A percentile compares a stretch with the other conserved stretches of the same genome.
These are phyloP conservation scores for Pinus taeda DNA, from an alignment of 75 land plant species.

Conservation along the genomic window DNA sequence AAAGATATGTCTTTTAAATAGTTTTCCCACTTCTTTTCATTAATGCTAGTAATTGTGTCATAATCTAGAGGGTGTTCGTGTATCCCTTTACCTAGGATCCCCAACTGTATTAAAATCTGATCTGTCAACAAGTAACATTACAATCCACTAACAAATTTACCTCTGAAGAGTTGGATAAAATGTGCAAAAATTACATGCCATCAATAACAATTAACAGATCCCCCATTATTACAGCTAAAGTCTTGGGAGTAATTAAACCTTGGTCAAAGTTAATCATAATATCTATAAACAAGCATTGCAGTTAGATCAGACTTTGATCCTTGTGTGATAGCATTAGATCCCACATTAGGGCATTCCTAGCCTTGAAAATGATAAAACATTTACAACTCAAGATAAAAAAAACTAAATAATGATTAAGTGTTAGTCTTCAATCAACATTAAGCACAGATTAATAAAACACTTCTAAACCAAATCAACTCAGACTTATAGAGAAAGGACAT, in stretches of 20 bases:
- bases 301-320: neutral
- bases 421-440: neutral
- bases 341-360: neutral
- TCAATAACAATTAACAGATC: neutral
- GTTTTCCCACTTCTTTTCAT: neutral
- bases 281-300: neutral
- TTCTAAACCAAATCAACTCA: neutral
- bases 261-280: neutral
- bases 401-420: neutral
- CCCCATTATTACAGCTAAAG: neutral
- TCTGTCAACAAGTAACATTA: neutral
- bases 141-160: neutral
- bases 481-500: neutral
- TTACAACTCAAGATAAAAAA: neutral
- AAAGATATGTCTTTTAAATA: neutral
- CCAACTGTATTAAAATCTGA: neutral
- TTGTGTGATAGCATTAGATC: neutral
- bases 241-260: neutral
- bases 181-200: neutral
- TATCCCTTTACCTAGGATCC: neutral
- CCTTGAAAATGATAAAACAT: neutral
- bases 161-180: neutral
- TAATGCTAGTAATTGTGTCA: neutral
- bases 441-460: neutral
- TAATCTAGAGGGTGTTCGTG: neutral